Evolutionary conservation across 2,329 filamentous ascomycete species (phyloP).

Genomic region (Xylariaceae sp.): DNA sequence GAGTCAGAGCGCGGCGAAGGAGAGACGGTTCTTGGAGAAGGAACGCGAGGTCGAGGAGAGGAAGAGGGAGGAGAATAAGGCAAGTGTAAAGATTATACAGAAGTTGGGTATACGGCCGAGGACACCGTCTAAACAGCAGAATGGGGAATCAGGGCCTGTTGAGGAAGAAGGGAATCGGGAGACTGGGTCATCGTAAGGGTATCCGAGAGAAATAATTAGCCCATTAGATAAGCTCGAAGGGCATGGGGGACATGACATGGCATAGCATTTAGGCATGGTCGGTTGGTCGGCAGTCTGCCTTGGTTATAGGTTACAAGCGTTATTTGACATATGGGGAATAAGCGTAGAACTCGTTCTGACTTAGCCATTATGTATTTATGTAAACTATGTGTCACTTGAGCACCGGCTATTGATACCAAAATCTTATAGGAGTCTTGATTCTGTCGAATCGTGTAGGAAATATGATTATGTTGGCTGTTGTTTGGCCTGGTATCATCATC

Average conservation of each 20-base stretch:
- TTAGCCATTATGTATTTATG: background rate
- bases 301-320: background rate
- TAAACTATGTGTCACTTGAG: too few relatives aligned
- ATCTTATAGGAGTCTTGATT: too few relatives aligned
- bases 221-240: too few relatives aligned
- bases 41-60: slow-evolving; percentile 18
- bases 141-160: background rate
- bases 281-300: background rate
- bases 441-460: too few relatives aligned
- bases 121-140: background rate
- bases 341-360: too few relatives aligned
- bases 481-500: too few relatives aligned
- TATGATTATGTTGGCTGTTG: too few relatives aligned
- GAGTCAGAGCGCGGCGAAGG: slow-evolving; percentile 27
- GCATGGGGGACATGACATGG: too few relatives aligned
- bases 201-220: background rate
- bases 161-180: background rate
- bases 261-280: background rate
- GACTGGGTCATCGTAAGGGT: background rate
- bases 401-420: too few relatives aligned
- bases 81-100: slow-evolving; percentile 18
- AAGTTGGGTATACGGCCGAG: slow-evolving; percentile 21
- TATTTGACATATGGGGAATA: slow-evolving; percentile 16
- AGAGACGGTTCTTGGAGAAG: slow-evolving; percentile 16
- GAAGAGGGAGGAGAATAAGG: slow-evolving; percentile 21